Evolutionary conservation across 2,329 filamentous ascomycete genomes (phyloP), one percentile per base, ranked within the genome.

Genomic region (Epichloe aotearoae): DNA sequence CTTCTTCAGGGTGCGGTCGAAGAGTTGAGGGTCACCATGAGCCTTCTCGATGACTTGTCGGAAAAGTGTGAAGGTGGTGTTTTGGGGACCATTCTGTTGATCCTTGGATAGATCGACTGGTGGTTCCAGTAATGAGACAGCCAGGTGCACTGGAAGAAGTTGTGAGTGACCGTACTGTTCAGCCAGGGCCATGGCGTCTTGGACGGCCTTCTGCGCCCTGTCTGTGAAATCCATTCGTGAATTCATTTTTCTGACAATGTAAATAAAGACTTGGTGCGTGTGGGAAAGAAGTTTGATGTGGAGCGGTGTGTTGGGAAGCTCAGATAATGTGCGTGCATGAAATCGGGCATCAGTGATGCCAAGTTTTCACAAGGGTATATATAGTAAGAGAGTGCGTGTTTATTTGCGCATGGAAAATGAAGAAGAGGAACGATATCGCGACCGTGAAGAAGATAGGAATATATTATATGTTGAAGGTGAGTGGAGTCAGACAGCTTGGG

Each of bases 11-110:
- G 88, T 77, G 60, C 93, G 82, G 64, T 95, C 88, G 61, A 97
- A 84, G 41, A 85, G 74, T 68, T 97, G 91, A 47, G 87, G 79
- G 66, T 98, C 93, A 62, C 93, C 93, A 70, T 94, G 87, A 46
- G 93, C 91, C 62, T 87, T 82, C 69, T 98, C 91, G 55, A 98
- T 76, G 52, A 96, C 91, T 70, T 98, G 93, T 58, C 88, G 83
- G 74, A 97, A 94, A 50, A 98, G 80, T n/a, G 90, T 88, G 58
- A 80, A 69, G 33, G 76, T 72, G 37, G 80, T 62, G 12, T 71
- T 76, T 50, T 85, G 77, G 26, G 84, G 80, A 5, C 76, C 75
- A 63, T 91, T 88, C 69, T 88, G 87, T 67, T 88, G 86, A 64
- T 93, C 86, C 66, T 88, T 90, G 59, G 85, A 88, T 58, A 76